Percentiles rank a stretch among this genome's conserved stretches.
Conservation (phyloP, 345 rosid species). For the Corymbia maculata region DNA sequence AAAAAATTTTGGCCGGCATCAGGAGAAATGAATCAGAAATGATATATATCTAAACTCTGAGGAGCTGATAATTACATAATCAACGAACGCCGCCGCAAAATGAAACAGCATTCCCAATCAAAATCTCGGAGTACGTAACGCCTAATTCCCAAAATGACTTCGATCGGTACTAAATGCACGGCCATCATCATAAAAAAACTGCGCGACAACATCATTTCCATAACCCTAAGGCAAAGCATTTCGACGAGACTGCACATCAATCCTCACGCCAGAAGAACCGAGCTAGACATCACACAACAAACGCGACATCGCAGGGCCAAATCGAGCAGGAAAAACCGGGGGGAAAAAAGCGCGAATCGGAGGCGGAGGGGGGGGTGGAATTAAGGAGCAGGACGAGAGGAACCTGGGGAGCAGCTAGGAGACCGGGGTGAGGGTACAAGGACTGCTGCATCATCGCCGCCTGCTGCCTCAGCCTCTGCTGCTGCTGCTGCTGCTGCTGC, state of each 20-base stretch:
- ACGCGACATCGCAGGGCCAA: neutral
- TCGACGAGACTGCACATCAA: neutral
- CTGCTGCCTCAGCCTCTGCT: slow-evolving; percentile 51
- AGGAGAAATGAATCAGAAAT: neutral
- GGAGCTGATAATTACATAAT: neutral
- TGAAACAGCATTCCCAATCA: neutral
- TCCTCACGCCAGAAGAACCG: neutral
- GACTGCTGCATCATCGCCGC: slow-evolving; percentile 54
- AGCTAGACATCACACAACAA: neutral
- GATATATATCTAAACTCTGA: neutral
- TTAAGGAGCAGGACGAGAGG: neutral
- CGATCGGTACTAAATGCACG: neutral
- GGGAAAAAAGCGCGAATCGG: neutral
- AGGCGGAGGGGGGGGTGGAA: neutral
- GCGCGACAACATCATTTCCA: neutral
- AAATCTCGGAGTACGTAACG: neutral
- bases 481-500: slow-evolving; percentile 49
- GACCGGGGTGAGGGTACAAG: slow-evolving; percentile 36
- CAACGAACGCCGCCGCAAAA: neutral
- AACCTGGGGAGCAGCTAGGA: slow-evolving; percentile 57
- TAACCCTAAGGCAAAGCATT: neutral
- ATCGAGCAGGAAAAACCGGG: neutral
- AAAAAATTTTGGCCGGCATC: too few species aligned
- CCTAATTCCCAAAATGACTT: neutral
- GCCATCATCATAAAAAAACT: neutral